Conservation (phyloP, 2,329 filamentous ascomycete species). For the Penicillium sp. region DNA sequence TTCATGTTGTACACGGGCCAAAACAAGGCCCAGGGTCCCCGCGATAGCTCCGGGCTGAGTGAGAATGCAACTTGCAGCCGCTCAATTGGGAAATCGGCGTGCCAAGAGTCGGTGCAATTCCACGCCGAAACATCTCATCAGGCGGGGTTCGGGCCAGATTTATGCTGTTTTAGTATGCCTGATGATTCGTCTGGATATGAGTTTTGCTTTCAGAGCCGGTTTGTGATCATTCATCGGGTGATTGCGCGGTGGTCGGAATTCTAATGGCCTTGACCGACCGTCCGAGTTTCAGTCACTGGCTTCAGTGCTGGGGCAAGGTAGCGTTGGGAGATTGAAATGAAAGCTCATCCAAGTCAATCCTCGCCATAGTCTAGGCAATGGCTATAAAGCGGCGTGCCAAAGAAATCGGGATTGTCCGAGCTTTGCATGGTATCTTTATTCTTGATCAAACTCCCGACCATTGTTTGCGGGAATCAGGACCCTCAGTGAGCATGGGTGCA, state of each 20-base stretch:
- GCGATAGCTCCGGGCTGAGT: background rate
- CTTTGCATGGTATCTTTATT: no score
- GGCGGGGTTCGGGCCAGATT: constrained; percentile 11
- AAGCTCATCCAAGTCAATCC: no score
- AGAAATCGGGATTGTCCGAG: no score
- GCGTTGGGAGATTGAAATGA: no score
- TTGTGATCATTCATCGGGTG: background rate
- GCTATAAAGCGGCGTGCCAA: no score
- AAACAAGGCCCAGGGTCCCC: background rate
- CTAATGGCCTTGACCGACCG: background rate
- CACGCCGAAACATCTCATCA: constrained; percentile 12
- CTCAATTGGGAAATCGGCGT: background rate
- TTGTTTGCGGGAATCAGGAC: no score
- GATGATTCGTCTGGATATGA: no score
- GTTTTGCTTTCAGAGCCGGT: background rate
- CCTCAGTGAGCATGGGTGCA: no score
- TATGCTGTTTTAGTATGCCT: background rate
- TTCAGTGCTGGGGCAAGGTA: no score
- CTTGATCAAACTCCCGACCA: no score
- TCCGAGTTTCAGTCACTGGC: no score
- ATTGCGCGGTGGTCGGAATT: background rate
- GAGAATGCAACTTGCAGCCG: background rate
- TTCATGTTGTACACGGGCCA: background rate
- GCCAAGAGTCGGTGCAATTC: constrained; percentile 21
- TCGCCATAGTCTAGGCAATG: no score